These are phyloP conservation scores for Prinsepia uniflora DNA, from an alignment of 306 rosid species.

Conservation along the genomic window DNA sequence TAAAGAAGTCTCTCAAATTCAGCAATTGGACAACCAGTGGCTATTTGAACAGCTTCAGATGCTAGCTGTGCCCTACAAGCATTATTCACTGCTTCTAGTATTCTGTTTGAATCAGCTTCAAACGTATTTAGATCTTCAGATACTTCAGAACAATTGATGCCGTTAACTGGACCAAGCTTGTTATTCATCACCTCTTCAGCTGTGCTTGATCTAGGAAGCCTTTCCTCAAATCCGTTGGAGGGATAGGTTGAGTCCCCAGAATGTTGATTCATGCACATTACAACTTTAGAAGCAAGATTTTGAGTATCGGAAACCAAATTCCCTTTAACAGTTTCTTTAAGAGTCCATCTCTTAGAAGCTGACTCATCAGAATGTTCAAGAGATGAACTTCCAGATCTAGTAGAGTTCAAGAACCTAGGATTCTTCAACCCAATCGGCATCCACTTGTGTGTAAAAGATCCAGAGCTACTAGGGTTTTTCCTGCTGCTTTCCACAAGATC, in stretches of 20 bases:
- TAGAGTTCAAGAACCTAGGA: conserved; percentile 31
- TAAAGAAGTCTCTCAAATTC: conserved; percentile 71
- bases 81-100: conserved; percentile 49
- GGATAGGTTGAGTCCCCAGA: conserved; percentile 14
- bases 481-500: conserved; percentile 37
- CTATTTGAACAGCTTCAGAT: conserved; percentile 53
- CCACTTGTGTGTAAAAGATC: conserved; percentile 61
- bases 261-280: conserved; percentile 19
- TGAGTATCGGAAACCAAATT: conserved; percentile 28
- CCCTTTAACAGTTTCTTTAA: conserved; percentile 32
- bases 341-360: conserved; percentile 27
- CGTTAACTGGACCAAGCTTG: conserved; percentile 29
- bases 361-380: conserved; percentile 36
- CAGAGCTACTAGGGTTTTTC: conserved; percentile 40
- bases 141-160: conserved; percentile 20
- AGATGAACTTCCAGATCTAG: conserved; percentile 37
- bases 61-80: conserved; percentile 48
- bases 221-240: conserved; percentile 22
- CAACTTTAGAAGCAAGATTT: conserved; percentile 33
- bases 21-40: conserved; percentile 58
- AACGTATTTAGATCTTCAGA: conserved; percentile 25
- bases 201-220: conserved; percentile 26
- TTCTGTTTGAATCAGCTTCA: conserved; percentile 36
- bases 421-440: conserved; percentile 58
- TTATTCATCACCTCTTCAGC: conserved; percentile 18